Base-by-base conservation (phyloP, 148 eudicot genomes). In the Limonium bicolor region DNA sequence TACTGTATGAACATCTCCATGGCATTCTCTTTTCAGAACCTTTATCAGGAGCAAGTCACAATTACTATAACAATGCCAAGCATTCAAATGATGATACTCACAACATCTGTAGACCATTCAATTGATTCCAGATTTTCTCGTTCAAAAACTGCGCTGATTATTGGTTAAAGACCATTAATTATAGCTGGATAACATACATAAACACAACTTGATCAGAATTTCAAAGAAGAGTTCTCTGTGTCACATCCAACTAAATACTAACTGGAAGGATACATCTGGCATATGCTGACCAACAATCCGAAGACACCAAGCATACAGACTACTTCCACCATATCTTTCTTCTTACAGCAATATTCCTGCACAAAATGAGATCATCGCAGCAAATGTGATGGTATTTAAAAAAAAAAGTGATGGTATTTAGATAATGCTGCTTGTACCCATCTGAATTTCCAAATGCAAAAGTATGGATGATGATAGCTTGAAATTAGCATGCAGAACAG, bases 311-410 rank as follows among this genome's bases (percentile, higher is more conserved):
- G 58, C 96, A 87, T 87, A 3, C 80, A 23, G 21, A 83, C 53
- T 40, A 74, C 82, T 76, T 87, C 96, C 50, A 71, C 55, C 10
- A 73, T 66, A 63, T 74, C 74, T 50, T 70, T 74, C 66, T 59
- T 82, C 65, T 83, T 82, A 4, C 79, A 80, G 42, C 77, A 83
- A 51, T 52, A 82, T 57, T 87, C 96, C 96, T 88, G 83, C 56
- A 64, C 29, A 32, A 20, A 16, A 4, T 24, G 23, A 18, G n/a
- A n/a, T n/a, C n/a, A n/a, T n/a, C n/a, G n/a, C n/a, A n/a, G n/a
- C n/a, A n/a, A n/a, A n/a, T n/a, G n/a, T n/a, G n/a, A n/a, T n/a
- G n/a, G n/a, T n/a, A n/a, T n/a, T n/a, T n/a, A n/a, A n/a, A n/a
- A n/a, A n/a, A n/a, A n/a, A n/a, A n/a, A n/a, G n/a, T n/a, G n/a